Evolutionary conservation across 1,284 basidiomycete species (phyloP), one percentile per base, ranked within the genome.

Genomic region (Ustilago trichophora): DNA sequence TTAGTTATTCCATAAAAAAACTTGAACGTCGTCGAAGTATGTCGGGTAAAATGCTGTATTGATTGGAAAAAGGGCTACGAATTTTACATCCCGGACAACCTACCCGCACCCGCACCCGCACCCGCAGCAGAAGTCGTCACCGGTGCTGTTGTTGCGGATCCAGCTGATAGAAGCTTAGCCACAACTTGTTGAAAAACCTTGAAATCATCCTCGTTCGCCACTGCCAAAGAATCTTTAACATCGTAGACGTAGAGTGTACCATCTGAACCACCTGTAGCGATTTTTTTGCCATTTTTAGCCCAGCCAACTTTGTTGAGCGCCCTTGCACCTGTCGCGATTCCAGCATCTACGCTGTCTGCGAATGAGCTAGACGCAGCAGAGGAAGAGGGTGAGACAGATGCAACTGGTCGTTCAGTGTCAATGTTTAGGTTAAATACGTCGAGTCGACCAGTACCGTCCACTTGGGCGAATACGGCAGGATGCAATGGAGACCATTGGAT

Each of bases 401-500:
- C 38, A 3, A 57, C 11, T 1, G 65, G 65, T 7, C 65, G 26
- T 87, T 99, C 96, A 6, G 91, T 91, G 77, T 98, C 94, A 18
- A 86, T 83, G 81, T 97, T 98, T 77, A 99, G 83, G 82, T 99
- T 96, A 92, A 93, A 98, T 40, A 99, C 77, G 80, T 98, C 93
- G 82, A 99, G 93, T 77, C 90, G 90, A 27, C 95, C 96, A 2
- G 90, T 90, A 0, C 93, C 96, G 81, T 98, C 94, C 2, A 93
- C 96, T 4, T 88, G 89, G 13, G 91, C 95, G 81, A 98, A 99
- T 36, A 96, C 65, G 0, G 93, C 92, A 4, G 96, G 96, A 82
- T 98, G 94, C 22, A 87, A 85, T 2, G 94, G 93, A 82, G 98
- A 94, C 96, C 96, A 99, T 79, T 89, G 90, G 43, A 93, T 93